phyloP scores from a whole-genome alignment of 2,329 filamentous ascomycete genomes.

The Aureobasidium uvarum region DNA sequence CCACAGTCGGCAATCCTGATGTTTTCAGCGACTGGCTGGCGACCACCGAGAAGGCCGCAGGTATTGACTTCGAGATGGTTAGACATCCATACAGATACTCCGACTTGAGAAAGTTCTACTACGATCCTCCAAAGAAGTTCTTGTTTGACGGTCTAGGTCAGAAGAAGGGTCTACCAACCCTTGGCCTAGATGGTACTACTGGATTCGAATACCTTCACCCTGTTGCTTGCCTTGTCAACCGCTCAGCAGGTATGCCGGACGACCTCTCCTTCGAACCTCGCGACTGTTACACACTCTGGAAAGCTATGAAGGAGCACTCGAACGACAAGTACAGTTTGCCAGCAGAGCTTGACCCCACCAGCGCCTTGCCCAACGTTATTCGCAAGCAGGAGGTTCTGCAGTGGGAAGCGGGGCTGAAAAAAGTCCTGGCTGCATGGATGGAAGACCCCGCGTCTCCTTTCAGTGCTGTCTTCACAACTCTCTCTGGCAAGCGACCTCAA shows the following conservation, averaged over 20 bases:
- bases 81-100: constrained; percentile 69
- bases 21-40: constrained; percentile 69
- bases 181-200: constrained; percentile 50
- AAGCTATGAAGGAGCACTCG: constrained; percentile 60
- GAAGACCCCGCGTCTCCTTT: constrained; percentile 54
- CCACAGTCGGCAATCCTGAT: constrained; percentile 72
- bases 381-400: constrained; percentile 63
- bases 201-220: constrained; percentile 65
- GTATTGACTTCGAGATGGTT: constrained; percentile 65
- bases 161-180: constrained; percentile 38
- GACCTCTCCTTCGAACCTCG: constrained; percentile 69
- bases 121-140: constrained; percentile 52
- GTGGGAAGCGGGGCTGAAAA: constrained; percentile 65
- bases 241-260: constrained; percentile 61
- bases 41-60: constrained; percentile 61
- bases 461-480: constrained; percentile 51
- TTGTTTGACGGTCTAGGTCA: constrained; percentile 55
- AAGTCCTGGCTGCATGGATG: constrained; percentile 61
- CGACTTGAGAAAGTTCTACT: constrained; percentile 73
- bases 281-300: constrained; percentile 67
- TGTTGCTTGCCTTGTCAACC: constrained; percentile 60
- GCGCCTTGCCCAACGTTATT: constrained; percentile 54
- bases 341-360: constrained; percentile 50
- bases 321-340: constrained; percentile 48
- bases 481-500: constrained; percentile 37